These are phyloP conservation scores for Pyrus betulifolia DNA, from an alignment of 306 rosid genomes.

Conservation along the genomic window DNA sequence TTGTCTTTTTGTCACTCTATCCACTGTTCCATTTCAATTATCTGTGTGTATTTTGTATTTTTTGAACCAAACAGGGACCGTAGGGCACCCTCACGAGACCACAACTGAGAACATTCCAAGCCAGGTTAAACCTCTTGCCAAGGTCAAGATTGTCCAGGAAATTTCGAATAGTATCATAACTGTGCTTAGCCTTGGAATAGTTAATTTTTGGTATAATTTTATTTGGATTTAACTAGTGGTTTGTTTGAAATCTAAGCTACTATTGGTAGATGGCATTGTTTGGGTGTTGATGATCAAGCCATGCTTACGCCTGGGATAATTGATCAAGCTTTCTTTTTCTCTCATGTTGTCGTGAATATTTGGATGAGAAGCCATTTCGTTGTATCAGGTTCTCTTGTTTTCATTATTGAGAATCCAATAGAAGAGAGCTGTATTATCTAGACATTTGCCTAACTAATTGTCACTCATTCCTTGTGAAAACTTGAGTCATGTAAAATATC, in stretches of 20 bases:
- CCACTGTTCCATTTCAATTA: too few relatives aligned
- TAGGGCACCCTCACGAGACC: conserved; percentile 75
- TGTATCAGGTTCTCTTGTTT: not conserved
- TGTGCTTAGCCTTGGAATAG: not conserved
- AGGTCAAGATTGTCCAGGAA: conserved; percentile 83
- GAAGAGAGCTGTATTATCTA: too few relatives aligned
- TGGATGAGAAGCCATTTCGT: not conserved
- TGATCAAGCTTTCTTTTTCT: not conserved
- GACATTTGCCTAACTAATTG: too few relatives aligned
- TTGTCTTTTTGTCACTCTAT: too few relatives aligned
- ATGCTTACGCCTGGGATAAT: conserved; percentile 85
- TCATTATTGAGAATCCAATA: too few relatives aligned
- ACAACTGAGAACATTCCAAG: conserved; percentile 83
- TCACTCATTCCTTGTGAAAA: too few relatives aligned
- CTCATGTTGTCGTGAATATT: not conserved
- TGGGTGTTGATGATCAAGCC: conserved; percentile 94
- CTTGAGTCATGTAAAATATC: too few relatives aligned
- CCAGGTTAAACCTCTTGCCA: conserved; percentile 77
- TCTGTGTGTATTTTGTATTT: too few relatives aligned
- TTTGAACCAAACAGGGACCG: conserved; percentile 87
- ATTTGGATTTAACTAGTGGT: not conserved
- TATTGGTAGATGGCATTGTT: conserved; percentile 97
- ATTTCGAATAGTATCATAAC: not conserved
- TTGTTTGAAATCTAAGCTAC: conserved; percentile 54
- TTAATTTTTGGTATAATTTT: not conserved